Evolutionary conservation across 164 flowering plant genomes (phyloP).

Genomic region (Dillenia suffruticosa): DNA sequence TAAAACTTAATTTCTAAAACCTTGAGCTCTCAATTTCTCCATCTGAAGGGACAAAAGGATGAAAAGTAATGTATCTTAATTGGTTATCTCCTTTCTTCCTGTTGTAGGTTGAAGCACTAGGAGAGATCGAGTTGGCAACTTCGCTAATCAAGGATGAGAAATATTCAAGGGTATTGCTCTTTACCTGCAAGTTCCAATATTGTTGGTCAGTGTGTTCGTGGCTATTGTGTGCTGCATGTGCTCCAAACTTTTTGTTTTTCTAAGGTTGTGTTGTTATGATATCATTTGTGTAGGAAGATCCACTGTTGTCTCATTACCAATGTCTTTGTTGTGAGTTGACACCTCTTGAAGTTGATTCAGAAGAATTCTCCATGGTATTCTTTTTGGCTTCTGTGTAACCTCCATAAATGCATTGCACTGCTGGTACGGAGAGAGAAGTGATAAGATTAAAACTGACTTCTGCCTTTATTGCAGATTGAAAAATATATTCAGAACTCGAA

Average conservation of each 20-base stretch:
- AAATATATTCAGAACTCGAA: conserved; percentile 73
- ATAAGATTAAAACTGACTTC: too few relatives aligned
- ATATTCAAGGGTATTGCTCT: conserved; percentile 38
- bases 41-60: too few relatives aligned
- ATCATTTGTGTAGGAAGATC: conserved; percentile 57
- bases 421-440: too few relatives aligned
- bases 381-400: background rate
- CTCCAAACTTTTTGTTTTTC: too few relatives aligned
- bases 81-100: background rate
- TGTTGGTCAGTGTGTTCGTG: too few relatives aligned
- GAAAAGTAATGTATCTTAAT: too few relatives aligned
- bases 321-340: conserved; percentile 63
- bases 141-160: conserved; percentile 57
- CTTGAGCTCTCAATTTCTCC: too few relatives aligned
- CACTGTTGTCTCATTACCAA: conserved; percentile 60
- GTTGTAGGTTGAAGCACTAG: conserved; percentile 83
- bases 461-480: conserved; percentile 42
- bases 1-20: too few relatives aligned
- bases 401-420: background rate
- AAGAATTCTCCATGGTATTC: conserved; percentile 70
- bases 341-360: conserved; percentile 55
- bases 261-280: too few relatives aligned
- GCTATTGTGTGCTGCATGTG: too few relatives aligned
- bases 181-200: too few relatives aligned
- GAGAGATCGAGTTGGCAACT: conserved; percentile 88